Evolutionary conservation across 371 early-diverging fungal genomes (phyloP).

Genomic region (Fennellomyces sp.): DNA sequence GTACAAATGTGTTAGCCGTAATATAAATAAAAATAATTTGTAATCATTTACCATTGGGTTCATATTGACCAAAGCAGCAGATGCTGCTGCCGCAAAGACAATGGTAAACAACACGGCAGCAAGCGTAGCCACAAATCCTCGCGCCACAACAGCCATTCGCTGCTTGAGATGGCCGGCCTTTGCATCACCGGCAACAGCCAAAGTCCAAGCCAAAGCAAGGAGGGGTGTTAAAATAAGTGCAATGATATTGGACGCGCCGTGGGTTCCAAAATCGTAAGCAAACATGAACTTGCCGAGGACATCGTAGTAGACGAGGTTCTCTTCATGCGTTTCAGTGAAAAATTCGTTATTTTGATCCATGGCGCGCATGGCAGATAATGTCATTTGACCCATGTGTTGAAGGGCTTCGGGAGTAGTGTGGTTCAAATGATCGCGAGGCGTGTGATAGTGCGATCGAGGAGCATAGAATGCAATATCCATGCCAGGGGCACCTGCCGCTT

Average conservation of each 20-base stretch:
- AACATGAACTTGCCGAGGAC: slow-evolving; percentile 54
- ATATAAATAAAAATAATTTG: background rate
- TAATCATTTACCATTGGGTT: slow-evolving; percentile 37
- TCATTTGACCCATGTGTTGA: slow-evolving; percentile 70
- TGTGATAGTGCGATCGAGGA: slow-evolving; percentile 74
- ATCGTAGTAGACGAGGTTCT: slow-evolving; percentile 54
- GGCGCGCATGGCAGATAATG: slow-evolving; percentile 38
- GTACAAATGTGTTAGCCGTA: background rate
- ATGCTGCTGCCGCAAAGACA: slow-evolving; percentile 15
- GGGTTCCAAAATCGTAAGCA: slow-evolving; percentile 46
- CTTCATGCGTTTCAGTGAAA: slow-evolving; percentile 25
- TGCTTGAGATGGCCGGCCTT: slow-evolving; percentile 13
- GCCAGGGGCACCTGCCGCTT: slow-evolving; percentile 65
- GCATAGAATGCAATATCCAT: slow-evolving; percentile 76
- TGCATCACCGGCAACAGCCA: background rate
- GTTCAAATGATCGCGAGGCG: slow-evolving; percentile 59
- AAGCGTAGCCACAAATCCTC: slow-evolving; percentile 33
- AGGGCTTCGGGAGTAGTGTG: slow-evolving; percentile 48
- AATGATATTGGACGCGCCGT: slow-evolving; percentile 38
- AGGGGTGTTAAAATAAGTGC: slow-evolving; percentile 39
- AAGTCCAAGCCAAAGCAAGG: slow-evolving; percentile 28
- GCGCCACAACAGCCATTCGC: slow-evolving; percentile 10
- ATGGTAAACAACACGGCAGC: slow-evolving; percentile 18
- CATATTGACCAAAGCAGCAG: slow-evolving; percentile 16
- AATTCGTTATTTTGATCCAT: slow-evolving; percentile 45